Base-by-base conservation (phyloP, 2,329 filamentous ascomycete species). In the Cadophora sp. region DNA sequence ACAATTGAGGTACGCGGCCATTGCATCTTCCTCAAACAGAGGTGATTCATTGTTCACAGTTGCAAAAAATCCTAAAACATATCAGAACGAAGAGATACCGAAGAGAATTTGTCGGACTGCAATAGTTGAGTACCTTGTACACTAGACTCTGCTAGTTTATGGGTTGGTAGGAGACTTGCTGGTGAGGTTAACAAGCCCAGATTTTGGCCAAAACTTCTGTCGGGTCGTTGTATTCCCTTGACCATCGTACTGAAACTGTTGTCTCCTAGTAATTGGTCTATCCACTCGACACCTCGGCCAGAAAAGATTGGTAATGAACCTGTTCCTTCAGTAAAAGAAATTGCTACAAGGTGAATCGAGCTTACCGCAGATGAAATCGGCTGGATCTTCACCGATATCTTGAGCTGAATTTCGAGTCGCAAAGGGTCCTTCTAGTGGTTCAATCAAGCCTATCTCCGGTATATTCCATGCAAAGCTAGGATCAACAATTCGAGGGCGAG, bases 291-390 rank as follows among this genome's bases (percentile, higher is more conserved):
- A 6, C 59, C 59, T 50, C 59, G 43, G 5, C 6, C 24, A 5
- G 59, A 62, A 26, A 62, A 62, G 3, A 62, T 22, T n/a, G 59
- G 59, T 29, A 62, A 29, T 1, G 59, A 48, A 50, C 59, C 59
- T 62, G 8, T 22, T n/a, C 14, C 12, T 11, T 62, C 27, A 62
- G 59, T 22, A 29, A 29, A n/a, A 40, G 29, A 62, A 29, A 2
- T 19, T 4, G 11, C n/a, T 7, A 16, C 3, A 7, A 24, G 1
- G 14, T 4, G 16, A n/a, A 50, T 29, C 6, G 6, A 34, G 26
- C 59, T 48, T 29, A 62, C 59, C 59, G 14, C 29, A 24, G 14
- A 59, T 40, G n/a, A 24, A 59, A 6, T 14, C 11, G 1, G 59
- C 59, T 14, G 59, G 56, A 59, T 59, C 31, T 26, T 59, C 59